These are phyloP conservation scores for Earliella scabrosa DNA, from an alignment of 1,284 basidiomycete genomes.

Conservation along the genomic window DNA sequence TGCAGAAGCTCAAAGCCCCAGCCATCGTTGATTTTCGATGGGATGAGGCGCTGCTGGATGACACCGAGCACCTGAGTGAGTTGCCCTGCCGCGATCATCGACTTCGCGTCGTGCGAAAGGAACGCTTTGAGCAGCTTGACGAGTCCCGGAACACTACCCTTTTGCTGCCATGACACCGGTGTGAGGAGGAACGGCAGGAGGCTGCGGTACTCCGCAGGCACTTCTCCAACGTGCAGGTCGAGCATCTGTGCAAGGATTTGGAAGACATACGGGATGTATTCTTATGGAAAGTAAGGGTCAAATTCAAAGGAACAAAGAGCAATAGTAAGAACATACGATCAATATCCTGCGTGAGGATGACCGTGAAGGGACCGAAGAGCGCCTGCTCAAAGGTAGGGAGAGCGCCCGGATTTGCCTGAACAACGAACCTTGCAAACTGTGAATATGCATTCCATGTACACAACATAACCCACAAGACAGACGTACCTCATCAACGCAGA, in stretches of 20 bases:
- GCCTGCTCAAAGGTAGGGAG: slow-evolving; percentile 80
- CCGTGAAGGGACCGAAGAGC: slow-evolving; percentile 88
- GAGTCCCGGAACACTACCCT: slow-evolving; percentile 95
- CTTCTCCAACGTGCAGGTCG: slow-evolving; percentile 70
- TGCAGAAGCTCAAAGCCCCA: slow-evolving; percentile 93
- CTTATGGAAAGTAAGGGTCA: slow-evolving; percentile 43
- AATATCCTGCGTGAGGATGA: slow-evolving; percentile 91
- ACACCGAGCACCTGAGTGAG: slow-evolving; percentile 86
- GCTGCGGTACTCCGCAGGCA: slow-evolving; percentile 81
- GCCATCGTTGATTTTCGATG: slow-evolving; percentile 86
- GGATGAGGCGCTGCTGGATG: slow-evolving; percentile 88
- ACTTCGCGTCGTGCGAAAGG: slow-evolving; percentile 69
- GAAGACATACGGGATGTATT: slow-evolving; percentile 98
- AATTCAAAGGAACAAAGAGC: not conserved
- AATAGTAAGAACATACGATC: slow-evolving; percentile 62
- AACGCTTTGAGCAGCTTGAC: slow-evolving; percentile 90
- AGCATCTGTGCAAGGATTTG: slow-evolving; percentile 97
- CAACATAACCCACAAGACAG: no score
- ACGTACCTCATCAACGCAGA: slow-evolving; percentile 85
- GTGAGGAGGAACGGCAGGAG: slow-evolving; percentile 87
- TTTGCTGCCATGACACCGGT: slow-evolving; percentile 90
- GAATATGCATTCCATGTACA: no score
- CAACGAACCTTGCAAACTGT: slow-evolving; percentile 70
- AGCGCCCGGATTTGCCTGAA: slow-evolving; percentile 67
- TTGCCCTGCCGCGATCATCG: slow-evolving; percentile 79